Percentiles rank a stretch among this genome's conserved stretches.
phyloP scores from a whole-genome alignment of 1,139 yeast genomes.

The Casaregolazyma lundiana region DNA sequence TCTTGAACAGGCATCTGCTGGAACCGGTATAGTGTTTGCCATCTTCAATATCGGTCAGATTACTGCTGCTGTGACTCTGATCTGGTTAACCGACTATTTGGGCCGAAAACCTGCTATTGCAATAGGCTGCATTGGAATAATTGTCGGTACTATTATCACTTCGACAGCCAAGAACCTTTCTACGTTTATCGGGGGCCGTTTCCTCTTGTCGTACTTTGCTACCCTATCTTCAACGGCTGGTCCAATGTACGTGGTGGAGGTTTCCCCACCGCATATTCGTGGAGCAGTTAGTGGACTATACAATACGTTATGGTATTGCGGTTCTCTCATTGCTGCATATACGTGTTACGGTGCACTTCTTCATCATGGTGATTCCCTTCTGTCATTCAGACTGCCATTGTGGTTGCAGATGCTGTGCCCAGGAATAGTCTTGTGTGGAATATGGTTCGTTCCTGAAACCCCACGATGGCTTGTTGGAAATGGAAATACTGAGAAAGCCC shows the following conservation, averaged over 20 bases:
- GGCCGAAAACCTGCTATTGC: conserved; percentile 18
- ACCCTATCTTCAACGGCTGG: conserved; percentile 9
- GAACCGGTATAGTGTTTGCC: conserved; percentile 12
- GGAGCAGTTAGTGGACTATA: conserved; percentile 14
- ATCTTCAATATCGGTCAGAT: too few species aligned
- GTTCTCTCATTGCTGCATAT: conserved; percentile 15
- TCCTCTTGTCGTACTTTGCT: conserved; percentile 15
- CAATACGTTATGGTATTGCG: conserved; percentile 11
- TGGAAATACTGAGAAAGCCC: conserved; percentile 48
- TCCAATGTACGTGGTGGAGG: conserved; percentile 10
- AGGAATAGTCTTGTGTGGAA: conserved; percentile 36
- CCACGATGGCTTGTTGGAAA: conserved; percentile 67
- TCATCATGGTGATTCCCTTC: conserved; percentile 1
- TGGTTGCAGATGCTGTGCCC: conserved; percentile 18
- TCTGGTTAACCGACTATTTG: conserved; percentile 8
- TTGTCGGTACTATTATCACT: conserved; percentile 17
- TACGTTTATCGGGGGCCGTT: conserved; percentile 16
- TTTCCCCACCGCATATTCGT: conserved; percentile 14
- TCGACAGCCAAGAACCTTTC: conserved; percentile 13
- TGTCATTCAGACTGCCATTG: conserved; percentile 13
- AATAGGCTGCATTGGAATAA: conserved; percentile 18
- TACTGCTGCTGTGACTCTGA: too few species aligned
- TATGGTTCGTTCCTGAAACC: conserved; percentile 56
- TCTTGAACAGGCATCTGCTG: conserved; percentile 11
- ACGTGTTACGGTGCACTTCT: conserved; percentile 10